phyloP scores from a whole-genome alignment of 2,329 filamentous ascomycete species.

The Fusarium luffae region DNA sequence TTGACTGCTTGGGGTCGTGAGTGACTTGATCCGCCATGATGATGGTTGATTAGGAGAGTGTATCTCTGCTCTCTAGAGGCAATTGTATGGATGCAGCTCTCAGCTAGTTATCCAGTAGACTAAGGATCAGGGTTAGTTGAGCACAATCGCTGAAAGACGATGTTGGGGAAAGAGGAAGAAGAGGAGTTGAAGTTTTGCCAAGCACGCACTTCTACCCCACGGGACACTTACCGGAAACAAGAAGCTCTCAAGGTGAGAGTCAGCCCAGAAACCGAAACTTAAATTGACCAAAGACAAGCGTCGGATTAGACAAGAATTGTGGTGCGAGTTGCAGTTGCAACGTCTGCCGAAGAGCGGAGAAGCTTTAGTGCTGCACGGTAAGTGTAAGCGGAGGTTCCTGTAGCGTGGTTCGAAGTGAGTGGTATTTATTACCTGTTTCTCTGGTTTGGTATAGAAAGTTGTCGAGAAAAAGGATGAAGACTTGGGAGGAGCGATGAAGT shows the following conservation, averaged over 20 bases:
- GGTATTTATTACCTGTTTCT: conserved; percentile 1
- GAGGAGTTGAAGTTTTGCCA: conserved; percentile 12
- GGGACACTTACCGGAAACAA: neutral
- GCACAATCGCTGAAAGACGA: neutral
- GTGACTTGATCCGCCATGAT: conserved; percentile 46
- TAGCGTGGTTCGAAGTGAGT: conserved; percentile 11
- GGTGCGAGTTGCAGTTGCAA: conserved; percentile 18
- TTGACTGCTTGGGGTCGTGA: conserved; percentile 58
- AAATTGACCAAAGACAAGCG: conserved; percentile 25
- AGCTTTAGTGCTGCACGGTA: conserved; percentile 12
- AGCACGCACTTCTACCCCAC: conserved; percentile 11
- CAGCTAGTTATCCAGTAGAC: neutral
- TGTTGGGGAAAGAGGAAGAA: neutral
- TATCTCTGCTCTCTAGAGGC: conserved; percentile 2
- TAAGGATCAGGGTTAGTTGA: neutral
- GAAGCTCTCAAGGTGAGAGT: conserved; percentile 24
- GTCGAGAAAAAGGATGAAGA: neutral
- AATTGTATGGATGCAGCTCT: neutral
- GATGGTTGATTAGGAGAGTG: neutral
- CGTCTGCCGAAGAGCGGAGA: conserved; percentile 37
- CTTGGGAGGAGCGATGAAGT: neutral
- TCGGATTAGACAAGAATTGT: conserved; percentile 32
- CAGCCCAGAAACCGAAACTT: neutral
- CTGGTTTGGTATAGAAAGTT: neutral
- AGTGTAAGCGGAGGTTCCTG: conserved; percentile 23